Base-by-base conservation (phyloP, 805 yeast species). In the Ogataea kodamae region DNA sequence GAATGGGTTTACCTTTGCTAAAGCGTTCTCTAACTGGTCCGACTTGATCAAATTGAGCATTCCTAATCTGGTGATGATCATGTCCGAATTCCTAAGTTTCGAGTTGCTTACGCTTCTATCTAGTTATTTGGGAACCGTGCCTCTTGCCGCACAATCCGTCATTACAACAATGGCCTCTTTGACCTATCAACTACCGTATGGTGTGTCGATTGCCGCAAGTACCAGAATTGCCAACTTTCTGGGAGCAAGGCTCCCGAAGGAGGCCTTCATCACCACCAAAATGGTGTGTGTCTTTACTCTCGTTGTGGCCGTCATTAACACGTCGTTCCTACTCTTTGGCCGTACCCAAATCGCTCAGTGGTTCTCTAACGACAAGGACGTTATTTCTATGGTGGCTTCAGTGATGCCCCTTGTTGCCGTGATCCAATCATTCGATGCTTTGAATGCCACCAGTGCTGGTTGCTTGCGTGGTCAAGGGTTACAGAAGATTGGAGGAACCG, bases 31-130 rank as follows among this genome's bases (percentile, higher is more conserved):
- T 27, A 77, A 79, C 45, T 83, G 89, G 89, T 54, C 57, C 4
- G 73, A 69, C 48, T 75, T 83, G 78, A 62, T 81, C 26, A 64
- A 62, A 40, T 60, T 83, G 24, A 79, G 89, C 2, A 51, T 76
- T n/a, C 87, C 87, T 5, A 88, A 89, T 22, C 75, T 81, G 18
- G 59, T 81, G 34, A 79, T 81, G 83, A 84, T 83, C 14, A 74
- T 78, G 49, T 82, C 87, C 12, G 92, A 83, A 57, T 83, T 84
- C 71, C 61, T 83, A 22, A 86, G 88, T 1, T 83, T 82, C 56
- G 90, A 83, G 59, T 70, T 83, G 29, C 63, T 82, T 41, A 83
- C 90, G 0, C 66, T 82, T 32, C 64, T 76, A 40, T 81, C 89
- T 1, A 74, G 87, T 3, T 73, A 72, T 48, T 67, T 82, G 40